A percentile compares a stretch with the other conserved stretches of the same genome.
Conservation (phyloP, 768 basidiomycete species). For the Trametes maxima region DNA sequence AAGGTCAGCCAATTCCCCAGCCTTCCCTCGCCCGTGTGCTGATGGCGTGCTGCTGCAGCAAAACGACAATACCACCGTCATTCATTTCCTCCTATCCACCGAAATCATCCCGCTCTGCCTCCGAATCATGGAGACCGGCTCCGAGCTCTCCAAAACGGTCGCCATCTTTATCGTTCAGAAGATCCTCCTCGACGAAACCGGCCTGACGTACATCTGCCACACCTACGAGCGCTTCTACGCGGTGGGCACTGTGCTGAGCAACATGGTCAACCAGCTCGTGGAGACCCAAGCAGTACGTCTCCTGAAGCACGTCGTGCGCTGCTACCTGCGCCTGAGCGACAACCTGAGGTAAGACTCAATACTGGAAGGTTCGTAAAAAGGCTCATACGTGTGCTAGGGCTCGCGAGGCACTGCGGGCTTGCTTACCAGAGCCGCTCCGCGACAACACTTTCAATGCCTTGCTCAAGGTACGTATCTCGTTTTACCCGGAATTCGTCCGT, state of each 20-base stretch:
- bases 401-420: conserved; percentile 92
- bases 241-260: conserved; percentile 96
- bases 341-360: conserved; percentile 70
- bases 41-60: conserved; percentile 53
- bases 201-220: conserved; percentile 97
- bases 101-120: conserved; percentile 99
- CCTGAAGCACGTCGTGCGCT: conserved; percentile 96
- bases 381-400: conserved; percentile 55
- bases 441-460: conserved; percentile 91
- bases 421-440: conserved; percentile 91
- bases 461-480: conserved; percentile 66
- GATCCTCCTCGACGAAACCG: conserved; percentile 94
- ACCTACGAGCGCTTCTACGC: conserved; percentile 99
- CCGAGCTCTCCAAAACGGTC: conserved; percentile 97
- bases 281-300: conserved; percentile 97
- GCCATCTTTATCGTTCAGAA: conserved; percentile 99
- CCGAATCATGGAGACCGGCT: conserved; percentile 99
- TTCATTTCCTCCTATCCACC: conserved; percentile 97
- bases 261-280: conserved; percentile 98
- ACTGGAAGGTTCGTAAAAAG: neutral
- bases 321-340: conserved; percentile 94
- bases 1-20: conserved; percentile 56
- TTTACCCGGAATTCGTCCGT: neutral
- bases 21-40: neutral
- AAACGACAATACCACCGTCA: conserved; percentile 99